These are phyloP conservation scores for Fusarium transvaalense DNA, from an alignment of 2,329 filamentous ascomycete genomes.

Conservation along the genomic window DNA sequence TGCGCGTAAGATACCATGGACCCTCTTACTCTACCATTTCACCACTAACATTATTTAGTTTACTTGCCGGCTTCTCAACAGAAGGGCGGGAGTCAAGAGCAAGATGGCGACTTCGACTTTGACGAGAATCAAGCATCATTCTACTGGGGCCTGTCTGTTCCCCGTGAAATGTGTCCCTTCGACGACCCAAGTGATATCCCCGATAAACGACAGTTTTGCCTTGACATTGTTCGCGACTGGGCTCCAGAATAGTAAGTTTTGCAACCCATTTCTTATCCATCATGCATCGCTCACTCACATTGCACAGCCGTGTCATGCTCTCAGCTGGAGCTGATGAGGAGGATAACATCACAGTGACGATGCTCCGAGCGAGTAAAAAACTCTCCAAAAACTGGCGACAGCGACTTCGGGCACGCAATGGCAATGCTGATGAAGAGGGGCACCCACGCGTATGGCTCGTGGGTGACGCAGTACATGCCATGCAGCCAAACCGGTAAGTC, in stretches of 20 bases:
- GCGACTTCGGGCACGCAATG: neutral
- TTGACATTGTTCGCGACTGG: neutral
- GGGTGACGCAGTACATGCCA: neutral
- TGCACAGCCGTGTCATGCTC: neutral
- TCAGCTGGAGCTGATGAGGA: neutral
- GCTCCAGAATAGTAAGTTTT: neutral
- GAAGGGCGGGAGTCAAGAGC: accelerated
- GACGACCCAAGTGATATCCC: neutral
- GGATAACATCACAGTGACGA: neutral
- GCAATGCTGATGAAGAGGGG: neutral
- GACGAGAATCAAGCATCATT: neutral
- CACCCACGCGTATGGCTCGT: neutral
- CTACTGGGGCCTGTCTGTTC: neutral
- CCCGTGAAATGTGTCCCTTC: neutral
- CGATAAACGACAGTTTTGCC: neutral
- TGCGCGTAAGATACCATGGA: neutral
- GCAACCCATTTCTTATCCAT: accelerated
- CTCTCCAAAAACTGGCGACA: neutral
- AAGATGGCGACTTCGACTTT: neutral
- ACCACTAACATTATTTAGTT: neutral
- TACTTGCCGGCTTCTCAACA: neutral
- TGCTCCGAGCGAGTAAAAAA: neutral
- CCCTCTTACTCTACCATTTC: accelerated
- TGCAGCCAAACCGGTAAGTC: neutral
- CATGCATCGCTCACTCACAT: neutral